These are phyloP conservation scores for Microcyclosporella mali DNA, from an alignment of 2,329 filamentous ascomycete genomes.

Conservation along the genomic window DNA sequence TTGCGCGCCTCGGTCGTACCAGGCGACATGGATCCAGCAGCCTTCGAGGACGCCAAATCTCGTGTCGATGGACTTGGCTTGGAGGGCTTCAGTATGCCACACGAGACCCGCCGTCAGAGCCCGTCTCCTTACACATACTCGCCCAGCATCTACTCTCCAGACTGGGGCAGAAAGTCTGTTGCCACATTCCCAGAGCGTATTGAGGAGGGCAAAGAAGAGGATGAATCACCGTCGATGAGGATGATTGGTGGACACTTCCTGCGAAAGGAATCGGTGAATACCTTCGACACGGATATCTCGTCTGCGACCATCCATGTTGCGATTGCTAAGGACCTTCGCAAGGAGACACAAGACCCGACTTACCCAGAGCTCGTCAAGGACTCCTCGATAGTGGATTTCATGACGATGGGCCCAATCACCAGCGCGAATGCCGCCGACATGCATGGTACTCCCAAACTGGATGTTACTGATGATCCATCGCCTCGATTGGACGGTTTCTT, in stretches of 20 bases:
- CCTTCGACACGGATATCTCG: not conserved
- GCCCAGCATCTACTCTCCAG: conserved; percentile 26
- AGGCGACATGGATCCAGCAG: conserved; percentile 14
- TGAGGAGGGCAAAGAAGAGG: conserved; percentile 1
- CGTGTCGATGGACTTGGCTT: conserved; percentile 24
- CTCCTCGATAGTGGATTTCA: conserved; percentile 16
- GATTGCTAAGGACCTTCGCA: not conserved
- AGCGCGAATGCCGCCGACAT: conserved; percentile 3
- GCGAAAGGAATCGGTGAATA: not conserved
- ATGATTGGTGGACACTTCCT: not conserved
- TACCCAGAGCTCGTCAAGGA: conserved; percentile 22
- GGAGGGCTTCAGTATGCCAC: conserved; percentile 26
- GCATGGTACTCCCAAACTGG: too few species aligned
- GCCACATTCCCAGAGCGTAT: not conserved
- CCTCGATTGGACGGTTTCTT: too few species aligned
- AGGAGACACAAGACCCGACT: not conserved
- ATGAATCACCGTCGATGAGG: not conserved
- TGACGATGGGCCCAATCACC: conserved; percentile 5
- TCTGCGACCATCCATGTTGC: conserved; percentile 11
- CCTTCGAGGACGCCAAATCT: conserved; percentile 25
- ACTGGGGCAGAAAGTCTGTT: conserved; percentile 1
- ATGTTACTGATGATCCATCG: too few species aligned
- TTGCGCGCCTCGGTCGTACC: conserved; percentile 26
- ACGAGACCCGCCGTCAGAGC: conserved; percentile 19
- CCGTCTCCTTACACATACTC: conserved; percentile 18